phyloP scores from a whole-genome alignment of 1,284 basidiomycete species.

The Ceratobasidium sp. region DNA sequence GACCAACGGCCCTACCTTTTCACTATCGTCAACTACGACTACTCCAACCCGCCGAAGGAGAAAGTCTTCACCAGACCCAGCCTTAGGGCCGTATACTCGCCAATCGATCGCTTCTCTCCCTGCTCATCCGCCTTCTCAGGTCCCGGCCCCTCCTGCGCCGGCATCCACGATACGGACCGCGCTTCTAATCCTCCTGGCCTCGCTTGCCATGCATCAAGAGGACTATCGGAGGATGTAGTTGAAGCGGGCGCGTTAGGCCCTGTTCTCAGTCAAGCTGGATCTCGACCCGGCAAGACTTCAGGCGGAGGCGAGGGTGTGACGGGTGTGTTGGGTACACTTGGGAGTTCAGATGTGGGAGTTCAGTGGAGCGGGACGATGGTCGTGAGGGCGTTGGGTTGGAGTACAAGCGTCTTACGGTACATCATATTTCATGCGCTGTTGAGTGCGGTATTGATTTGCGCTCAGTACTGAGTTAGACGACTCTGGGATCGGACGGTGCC shows the following conservation, averaged over 20 bases:
- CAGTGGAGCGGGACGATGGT: slow-evolving; percentile 28
- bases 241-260: slow-evolving; percentile 2
- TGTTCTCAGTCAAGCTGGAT: not conserved
- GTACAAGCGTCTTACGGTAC: slow-evolving; percentile 29
- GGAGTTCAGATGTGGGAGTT: slow-evolving; percentile 13
- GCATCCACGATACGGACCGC: slow-evolving; percentile 21
- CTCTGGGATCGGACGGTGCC: slow-evolving; percentile 30
- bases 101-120: not conserved
- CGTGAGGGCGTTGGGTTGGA: slow-evolving; percentile 18
- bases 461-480: slow-evolving; percentile 28
- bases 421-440: not conserved
- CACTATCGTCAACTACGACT: not conserved
- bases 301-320: slow-evolving; percentile 8
- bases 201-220: slow-evolving; percentile 26
- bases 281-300: not conserved
- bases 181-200: slow-evolving; percentile 13
- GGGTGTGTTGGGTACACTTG: slow-evolving; percentile 25
- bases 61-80: slow-evolving; percentile 36
- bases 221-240: slow-evolving; percentile 3
- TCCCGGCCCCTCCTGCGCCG: slow-evolving; percentile 11
- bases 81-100: slow-evolving; percentile 21
- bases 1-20: not conserved
- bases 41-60: slow-evolving; percentile 6
- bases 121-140: not conserved
- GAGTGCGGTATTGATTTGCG: not conserved